Conservation (phyloP, 208 protist genomes). For the Plasmodiophora brassicae region DNA sequence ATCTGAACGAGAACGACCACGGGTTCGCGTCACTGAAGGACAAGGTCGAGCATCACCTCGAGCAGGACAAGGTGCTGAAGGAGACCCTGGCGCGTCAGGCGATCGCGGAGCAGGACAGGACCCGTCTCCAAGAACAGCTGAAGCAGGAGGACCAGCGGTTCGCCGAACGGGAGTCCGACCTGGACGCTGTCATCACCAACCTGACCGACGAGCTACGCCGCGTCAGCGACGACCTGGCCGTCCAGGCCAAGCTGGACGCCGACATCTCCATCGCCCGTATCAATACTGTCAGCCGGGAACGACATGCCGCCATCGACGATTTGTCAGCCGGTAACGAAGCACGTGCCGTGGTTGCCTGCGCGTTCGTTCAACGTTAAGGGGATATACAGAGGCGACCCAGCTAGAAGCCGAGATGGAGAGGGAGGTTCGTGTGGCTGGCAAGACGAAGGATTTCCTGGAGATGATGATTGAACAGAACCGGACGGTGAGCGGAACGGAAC, state of each 20-base stretch:
- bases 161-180: not conserved
- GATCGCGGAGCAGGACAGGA: not conserved
- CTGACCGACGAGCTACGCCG: not conserved
- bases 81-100: not conserved
- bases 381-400: not conserved
- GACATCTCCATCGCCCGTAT: not conserved
- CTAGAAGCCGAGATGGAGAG: not conserved
- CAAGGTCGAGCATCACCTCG: not conserved
- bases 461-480: not conserved
- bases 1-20: not conserved
- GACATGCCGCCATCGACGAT: not conserved
- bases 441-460: slow-evolving; percentile 25
- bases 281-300: not conserved
- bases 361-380: not conserved
- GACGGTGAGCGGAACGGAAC: not conserved
- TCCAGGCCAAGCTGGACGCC: not conserved
- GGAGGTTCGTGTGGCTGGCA: not conserved
- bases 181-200: not conserved
- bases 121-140: not conserved
- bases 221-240: not conserved
- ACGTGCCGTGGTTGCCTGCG: not conserved
- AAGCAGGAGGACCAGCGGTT: not conserved
- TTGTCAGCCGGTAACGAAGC: not conserved
- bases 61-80: not conserved
- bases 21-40: not conserved